Conservation (phyloP, 2,329 filamentous ascomycete species). For the Paramyrothecium roridum region DNA sequence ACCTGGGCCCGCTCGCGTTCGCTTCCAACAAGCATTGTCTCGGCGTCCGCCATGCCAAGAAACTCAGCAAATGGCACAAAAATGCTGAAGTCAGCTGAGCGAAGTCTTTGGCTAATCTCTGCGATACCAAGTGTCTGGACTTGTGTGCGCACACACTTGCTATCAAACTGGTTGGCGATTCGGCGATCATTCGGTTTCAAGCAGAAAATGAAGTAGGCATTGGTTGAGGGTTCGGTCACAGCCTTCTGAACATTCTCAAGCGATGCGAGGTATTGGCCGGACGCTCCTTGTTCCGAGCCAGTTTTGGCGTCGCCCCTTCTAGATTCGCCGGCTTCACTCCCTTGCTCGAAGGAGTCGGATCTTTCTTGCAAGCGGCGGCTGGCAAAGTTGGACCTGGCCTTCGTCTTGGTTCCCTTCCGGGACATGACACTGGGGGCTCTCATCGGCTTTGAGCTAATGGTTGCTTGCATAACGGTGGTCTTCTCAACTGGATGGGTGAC, state of each 20-base stretch:
- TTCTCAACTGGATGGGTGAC: slow-evolving; percentile 91
- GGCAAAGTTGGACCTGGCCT: slow-evolving; percentile 27
- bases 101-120: slow-evolving; percentile 89
- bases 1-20: slow-evolving; percentile 89
- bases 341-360: slow-evolving; percentile 43
- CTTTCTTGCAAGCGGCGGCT: slow-evolving; percentile 37
- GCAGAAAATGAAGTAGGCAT: slow-evolving; percentile 95
- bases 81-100: slow-evolving; percentile 91
- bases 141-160: slow-evolving; percentile 94
- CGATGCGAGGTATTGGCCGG: slow-evolving; percentile 85
- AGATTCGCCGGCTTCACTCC: slow-evolving; percentile 44
- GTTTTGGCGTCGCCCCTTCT: slow-evolving; percentile 34
- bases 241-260: slow-evolving; percentile 90
- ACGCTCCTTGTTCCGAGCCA: slow-evolving; percentile 75
- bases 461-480: slow-evolving; percentile 89
- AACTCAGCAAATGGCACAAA: slow-evolving; percentile 97
- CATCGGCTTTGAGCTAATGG: slow-evolving; percentile 91
- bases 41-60: slow-evolving; percentile 79
- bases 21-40: slow-evolving; percentile 83
- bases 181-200: slow-evolving; percentile 95
- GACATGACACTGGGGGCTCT: slow-evolving; percentile 91
- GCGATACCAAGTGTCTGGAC: slow-evolving; percentile 94
- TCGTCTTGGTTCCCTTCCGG: slow-evolving; percentile 57
- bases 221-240: slow-evolving; percentile 76
- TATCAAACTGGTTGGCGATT: slow-evolving; percentile 98